Percentiles rank a stretch among this genome's conserved stretches.
Conservation (phyloP, 306 rosid genomes). For the Fragaria ananassa region DNA sequence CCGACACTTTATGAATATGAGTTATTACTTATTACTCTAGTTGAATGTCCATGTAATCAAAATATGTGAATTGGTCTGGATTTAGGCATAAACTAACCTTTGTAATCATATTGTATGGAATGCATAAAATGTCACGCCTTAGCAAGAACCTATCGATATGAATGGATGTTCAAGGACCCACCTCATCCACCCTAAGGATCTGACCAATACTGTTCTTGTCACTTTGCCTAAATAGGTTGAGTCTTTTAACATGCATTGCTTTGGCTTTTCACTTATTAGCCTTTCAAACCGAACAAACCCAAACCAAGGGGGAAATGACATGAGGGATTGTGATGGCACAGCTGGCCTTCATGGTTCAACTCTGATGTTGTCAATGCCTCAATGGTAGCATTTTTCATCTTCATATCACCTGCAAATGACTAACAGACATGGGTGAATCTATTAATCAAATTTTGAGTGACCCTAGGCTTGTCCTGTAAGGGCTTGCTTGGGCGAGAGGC, state of each 20-base stretch:
- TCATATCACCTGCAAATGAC: background rate
- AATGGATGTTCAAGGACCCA: background rate
- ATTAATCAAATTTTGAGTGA: background rate
- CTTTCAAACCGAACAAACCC: background rate
- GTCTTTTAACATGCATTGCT: background rate
- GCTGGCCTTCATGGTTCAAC: background rate
- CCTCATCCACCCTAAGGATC: background rate
- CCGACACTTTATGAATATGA: background rate
- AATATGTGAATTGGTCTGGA: background rate
- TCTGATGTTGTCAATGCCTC: background rate
- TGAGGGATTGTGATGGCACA: background rate
- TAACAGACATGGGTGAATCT: background rate
- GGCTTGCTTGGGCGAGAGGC: background rate
- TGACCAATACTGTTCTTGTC: background rate
- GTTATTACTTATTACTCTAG: background rate
- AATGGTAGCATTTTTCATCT: background rate
- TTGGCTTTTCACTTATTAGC: background rate
- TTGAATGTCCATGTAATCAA: background rate
- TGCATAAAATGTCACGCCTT: background rate
- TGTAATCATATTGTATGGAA: background rate
- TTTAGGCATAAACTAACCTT: background rate
- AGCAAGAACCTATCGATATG: background rate
- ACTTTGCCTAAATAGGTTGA: background rate
- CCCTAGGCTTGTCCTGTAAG: background rate
- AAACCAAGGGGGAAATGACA: background rate